Conservation (phyloP, 83 land plant genomes). For the Picea abies region DNA sequence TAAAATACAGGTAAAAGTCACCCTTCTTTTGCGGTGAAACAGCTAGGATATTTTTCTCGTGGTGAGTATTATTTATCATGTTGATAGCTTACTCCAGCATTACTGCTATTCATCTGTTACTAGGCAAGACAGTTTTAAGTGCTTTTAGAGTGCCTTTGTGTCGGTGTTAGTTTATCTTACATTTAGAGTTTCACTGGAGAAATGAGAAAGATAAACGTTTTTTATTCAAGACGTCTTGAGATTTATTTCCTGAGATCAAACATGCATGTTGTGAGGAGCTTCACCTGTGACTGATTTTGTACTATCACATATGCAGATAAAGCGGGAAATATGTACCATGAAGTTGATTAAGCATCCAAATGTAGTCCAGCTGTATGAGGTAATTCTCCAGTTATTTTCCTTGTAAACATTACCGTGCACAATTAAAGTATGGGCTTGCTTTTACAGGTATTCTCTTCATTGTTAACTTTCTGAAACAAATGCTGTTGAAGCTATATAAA, state of each 20-base stretch:
- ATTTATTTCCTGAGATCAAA: not conserved
- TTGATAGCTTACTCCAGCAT: not conserved
- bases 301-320: constrained; percentile 46
- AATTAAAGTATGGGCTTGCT: too few species aligned
- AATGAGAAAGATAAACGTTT: not conserved
- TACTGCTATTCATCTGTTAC: not conserved
- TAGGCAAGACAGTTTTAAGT: not conserved
- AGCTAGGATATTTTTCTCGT: not conserved
- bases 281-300: not conserved
- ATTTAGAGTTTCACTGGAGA: too few species aligned
- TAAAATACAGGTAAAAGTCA: not conserved
- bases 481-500: too few species aligned
- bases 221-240: not conserved
- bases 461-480: too few species aligned
- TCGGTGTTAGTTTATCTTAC: too few species aligned
- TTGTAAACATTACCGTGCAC: too few species aligned
- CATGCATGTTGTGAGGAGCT: not conserved
- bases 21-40: not conserved
- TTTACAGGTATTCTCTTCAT: too few species aligned
- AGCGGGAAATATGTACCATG: constrained; percentile 74
- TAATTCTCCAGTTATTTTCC: constrained; percentile 18
- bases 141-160: too few species aligned
- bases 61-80: not conserved
- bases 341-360: constrained; percentile 81
- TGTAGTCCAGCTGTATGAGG: constrained; percentile 68